Evolutionary conservation across 2,329 filamentous ascomycete species (phyloP).

Genomic region (Neonectria ditissima): DNA sequence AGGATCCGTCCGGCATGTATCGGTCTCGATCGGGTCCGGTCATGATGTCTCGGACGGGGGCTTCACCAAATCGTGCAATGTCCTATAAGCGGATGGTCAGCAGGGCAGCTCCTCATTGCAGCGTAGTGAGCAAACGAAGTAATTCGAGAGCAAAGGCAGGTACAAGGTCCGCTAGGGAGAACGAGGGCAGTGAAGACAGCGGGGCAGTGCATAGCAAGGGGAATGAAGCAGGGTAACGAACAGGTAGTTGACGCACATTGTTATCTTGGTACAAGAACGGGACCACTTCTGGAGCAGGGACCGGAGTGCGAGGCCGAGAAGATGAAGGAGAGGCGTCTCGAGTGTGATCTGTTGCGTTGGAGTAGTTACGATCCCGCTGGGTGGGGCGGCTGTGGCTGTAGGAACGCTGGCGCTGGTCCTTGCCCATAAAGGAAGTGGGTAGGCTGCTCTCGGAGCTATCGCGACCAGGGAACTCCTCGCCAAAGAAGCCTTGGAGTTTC

Average conservation of each 20-base stretch:
- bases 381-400: constrained; percentile 68
- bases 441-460: constrained; percentile 81
- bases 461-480: constrained; percentile 83
- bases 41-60: constrained; percentile 77
- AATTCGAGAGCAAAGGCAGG: constrained; percentile 13
- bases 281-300: constrained; percentile 91
- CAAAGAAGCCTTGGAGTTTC: constrained; percentile 91
- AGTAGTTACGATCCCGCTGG: constrained; percentile 83
- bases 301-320: constrained; percentile 84
- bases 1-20: constrained; percentile 64
- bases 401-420: constrained; percentile 73
- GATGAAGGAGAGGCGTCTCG: constrained; percentile 80
- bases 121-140: constrained; percentile 10
- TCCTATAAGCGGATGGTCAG: constrained; percentile 62
- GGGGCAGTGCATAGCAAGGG: constrained; percentile 26
- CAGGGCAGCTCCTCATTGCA: constrained; percentile 29
- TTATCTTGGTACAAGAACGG: constrained; percentile 95
- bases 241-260: constrained; percentile 65
- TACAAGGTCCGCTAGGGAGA: constrained; percentile 23
- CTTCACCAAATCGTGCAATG: constrained; percentile 81
- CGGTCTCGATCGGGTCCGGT: constrained; percentile 77
- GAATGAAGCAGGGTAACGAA: constrained; percentile 41
- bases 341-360: constrained; percentile 78
- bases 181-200: constrained; percentile 25
- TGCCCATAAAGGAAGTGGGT: constrained; percentile 59